These are phyloP conservation scores for Litchi chinensis DNA, from an alignment of 345 rosid genomes.

Conservation along the genomic window DNA sequence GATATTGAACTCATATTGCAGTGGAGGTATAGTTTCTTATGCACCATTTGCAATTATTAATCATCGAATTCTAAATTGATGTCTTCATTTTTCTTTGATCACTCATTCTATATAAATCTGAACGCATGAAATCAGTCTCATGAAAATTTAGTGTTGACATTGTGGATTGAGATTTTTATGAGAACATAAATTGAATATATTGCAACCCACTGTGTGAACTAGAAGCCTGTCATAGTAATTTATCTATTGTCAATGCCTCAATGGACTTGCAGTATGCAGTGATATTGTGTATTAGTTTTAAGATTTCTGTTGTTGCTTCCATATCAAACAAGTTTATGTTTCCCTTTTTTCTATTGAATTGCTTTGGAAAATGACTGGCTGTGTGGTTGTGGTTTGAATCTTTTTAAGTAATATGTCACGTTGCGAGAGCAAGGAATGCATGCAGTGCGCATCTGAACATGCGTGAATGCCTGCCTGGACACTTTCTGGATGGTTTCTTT, in stretches of 20 bases:
- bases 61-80: neutral
- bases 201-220: neutral
- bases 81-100: neutral
- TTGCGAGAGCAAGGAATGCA: neutral
- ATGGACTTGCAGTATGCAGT: neutral
- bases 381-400: neutral
- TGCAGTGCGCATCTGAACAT: neutral
- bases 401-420: neutral
- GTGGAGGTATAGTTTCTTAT: conserved; percentile 73
- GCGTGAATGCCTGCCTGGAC: neutral
- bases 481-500: neutral
- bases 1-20: conserved; percentile 89
- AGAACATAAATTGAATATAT: neutral
- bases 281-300: neutral
- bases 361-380: neutral
- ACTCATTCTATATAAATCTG: neutral
- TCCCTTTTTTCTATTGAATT: neutral
- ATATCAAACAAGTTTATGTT: neutral
- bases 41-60: neutral
- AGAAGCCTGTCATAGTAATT: neutral
- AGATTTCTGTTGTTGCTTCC: neutral
- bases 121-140: neutral
- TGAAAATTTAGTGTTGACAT: neutral
- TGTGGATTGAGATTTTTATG: neutral
- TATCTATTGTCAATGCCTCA: neutral